Evolutionary conservation across 495 filamentous ascomycete species (phyloP).

Genomic region (Penicillium turbatum): DNA sequence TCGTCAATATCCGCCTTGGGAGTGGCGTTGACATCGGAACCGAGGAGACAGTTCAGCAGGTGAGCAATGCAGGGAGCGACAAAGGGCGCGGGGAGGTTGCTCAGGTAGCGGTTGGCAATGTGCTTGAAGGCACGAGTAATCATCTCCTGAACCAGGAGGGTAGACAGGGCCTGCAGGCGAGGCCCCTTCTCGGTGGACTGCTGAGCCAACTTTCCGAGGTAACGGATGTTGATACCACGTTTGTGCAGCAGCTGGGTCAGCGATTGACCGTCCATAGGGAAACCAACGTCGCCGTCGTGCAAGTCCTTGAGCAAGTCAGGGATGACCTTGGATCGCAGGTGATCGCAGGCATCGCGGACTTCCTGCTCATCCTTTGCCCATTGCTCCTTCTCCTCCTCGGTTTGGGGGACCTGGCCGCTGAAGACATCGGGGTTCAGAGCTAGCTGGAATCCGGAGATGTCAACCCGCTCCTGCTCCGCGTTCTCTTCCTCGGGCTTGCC

Average conservation of each 20-base stretch:
- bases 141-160: constrained; percentile 85
- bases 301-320: constrained; percentile 76
- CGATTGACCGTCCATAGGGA: constrained; percentile 96
- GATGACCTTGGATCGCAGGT: constrained; percentile 68
- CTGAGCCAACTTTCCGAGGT: constrained; percentile 77
- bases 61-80: constrained; percentile 75
- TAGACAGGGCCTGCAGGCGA: constrained; percentile 70
- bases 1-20: constrained; percentile 76
- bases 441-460: constrained; percentile 82
- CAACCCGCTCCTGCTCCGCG: constrained; percentile 58
- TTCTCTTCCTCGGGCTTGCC: constrained; percentile 31
- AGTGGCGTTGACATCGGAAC: constrained; percentile 66
- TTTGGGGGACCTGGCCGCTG: constrained; percentile 86
- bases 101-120: constrained; percentile 71
- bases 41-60: constrained; percentile 91
- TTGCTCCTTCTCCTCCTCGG: constrained; percentile 81
- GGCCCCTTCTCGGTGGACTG: constrained; percentile 62
- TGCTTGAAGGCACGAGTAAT: constrained; percentile 93
- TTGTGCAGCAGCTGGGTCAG: constrained; percentile 88
- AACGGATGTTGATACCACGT: constrained; percentile 94
- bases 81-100: constrained; percentile 73
- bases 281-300: constrained; percentile 87
- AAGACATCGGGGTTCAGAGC: constrained; percentile 93
- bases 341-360: constrained; percentile 77
- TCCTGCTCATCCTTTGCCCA: constrained; percentile 83